Base-by-base conservation (phyloP, 768 basidiomycete species). In the Panaeolus cyanescens region DNA sequence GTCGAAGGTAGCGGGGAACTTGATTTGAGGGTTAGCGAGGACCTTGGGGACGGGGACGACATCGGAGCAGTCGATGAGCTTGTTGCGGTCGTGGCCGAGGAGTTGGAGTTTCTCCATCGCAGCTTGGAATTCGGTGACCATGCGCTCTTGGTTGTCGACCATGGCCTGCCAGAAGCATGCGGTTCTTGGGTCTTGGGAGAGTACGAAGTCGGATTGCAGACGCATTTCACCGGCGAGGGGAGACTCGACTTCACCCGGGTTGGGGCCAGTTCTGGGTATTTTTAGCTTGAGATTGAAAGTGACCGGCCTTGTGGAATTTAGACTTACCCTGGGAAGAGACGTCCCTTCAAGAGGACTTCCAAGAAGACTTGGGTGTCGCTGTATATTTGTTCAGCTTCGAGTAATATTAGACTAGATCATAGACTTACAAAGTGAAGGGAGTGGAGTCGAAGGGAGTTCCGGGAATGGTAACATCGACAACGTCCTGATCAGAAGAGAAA, bases 401-500 rank as follows among this genome's bases (percentile, higher is more conserved):
- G n/a, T 20, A 32, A 17, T n/a, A 42, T 12, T 70, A 22, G 4
- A 28, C n/a, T n/a, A n/a, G n/a, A n/a, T n/a, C n/a, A n/a, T n/a
- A 28, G 6, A 15, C 31, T 1, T 2, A 28, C 81, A 45, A 80
- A 80, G 13, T 72, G 54, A 7, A 65, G 1, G 80, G 82, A 5
- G 81, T 82, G 0, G 80, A 77, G 67, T 83, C 81, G 66, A 83
- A 80, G 0, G 81, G 79, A 12, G 75, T 73, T 32, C 76, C n/a
- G n/a, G n/a, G n/a, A n/a, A n/a, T n/a, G n/a, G n/a, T n/a, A n/a
- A n/a, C n/a, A n/a, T n/a, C n/a, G n/a, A n/a, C n/a, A n/a, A n/a
- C n/a, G n/a, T n/a, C n/a, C n/a, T n/a, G n/a, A n/a, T n/a, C n/a
- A n/a, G n/a, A n/a, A n/a, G n/a, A n/a, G n/a, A n/a, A n/a, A n/a